These are phyloP conservation scores for Syzygium malaccense DNA, from an alignment of 441 rosid genomes.

Conservation along the genomic window DNA sequence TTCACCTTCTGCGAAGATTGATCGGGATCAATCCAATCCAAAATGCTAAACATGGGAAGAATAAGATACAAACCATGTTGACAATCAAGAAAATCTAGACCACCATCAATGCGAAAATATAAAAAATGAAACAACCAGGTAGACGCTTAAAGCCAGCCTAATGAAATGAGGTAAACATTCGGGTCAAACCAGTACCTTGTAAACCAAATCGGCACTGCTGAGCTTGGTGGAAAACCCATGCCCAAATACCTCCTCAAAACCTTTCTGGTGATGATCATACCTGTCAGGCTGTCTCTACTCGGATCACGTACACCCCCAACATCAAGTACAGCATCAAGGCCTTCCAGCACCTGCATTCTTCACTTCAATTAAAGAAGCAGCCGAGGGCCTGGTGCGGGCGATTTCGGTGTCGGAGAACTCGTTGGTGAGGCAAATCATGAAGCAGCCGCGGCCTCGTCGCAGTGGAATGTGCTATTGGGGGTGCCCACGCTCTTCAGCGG, in stretches of 20 bases:
- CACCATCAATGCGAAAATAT: not conserved
- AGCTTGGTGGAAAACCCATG: constrained; percentile 73
- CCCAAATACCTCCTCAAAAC: constrained; percentile 63
- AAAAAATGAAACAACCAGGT: not conserved
- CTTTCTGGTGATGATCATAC: constrained; percentile 77
- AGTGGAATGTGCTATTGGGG: constrained; percentile 73
- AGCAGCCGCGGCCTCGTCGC: constrained; percentile 88
- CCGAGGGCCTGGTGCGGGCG: constrained; percentile 37
- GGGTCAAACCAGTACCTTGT: constrained; percentile 28
- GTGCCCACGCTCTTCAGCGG: constrained; percentile 64
- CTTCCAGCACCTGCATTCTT: constrained; percentile 25
- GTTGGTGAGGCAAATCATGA: constrained; percentile 68
- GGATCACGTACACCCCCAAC: constrained; percentile 86
- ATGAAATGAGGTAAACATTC: not conserved
- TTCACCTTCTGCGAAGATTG: constrained; percentile 86
- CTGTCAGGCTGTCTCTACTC: constrained; percentile 19
- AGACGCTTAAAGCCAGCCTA: not conserved
- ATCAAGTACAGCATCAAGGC: constrained; percentile 76
- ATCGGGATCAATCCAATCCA: constrained; percentile 91
- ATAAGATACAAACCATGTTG: not conserved
- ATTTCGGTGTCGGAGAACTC: constrained; percentile 60
- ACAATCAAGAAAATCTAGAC: not conserved
- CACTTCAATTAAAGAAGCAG: not conserved
- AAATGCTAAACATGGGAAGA: constrained; percentile 46
- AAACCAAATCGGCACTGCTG: constrained; percentile 73